Evolutionary conservation across 106 monocot species (phyloP).

Genomic region (Phalaenopsis equestris): DNA sequence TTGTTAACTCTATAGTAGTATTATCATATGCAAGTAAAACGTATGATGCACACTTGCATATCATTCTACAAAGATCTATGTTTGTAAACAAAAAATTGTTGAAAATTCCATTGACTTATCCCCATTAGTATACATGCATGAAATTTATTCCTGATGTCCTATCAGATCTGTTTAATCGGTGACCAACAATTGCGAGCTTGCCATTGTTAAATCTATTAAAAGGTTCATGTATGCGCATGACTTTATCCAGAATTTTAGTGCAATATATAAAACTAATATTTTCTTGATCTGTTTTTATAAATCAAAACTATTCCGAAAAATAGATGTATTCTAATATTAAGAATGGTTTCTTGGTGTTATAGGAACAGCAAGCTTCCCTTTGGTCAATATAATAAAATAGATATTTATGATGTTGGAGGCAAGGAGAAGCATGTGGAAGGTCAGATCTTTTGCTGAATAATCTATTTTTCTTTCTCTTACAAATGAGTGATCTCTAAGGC

Average conservation of each 20-base stretch:
- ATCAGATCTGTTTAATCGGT: not conserved
- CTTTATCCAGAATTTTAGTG: not conserved
- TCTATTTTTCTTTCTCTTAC: not conserved
- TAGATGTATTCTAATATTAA: not conserved
- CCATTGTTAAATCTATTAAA: not conserved
- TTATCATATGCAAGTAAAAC: too few relatives aligned
- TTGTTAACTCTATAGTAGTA: too few relatives aligned
- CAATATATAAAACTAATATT: not conserved
- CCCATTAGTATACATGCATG: too few relatives aligned
- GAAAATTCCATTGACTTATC: too few relatives aligned
- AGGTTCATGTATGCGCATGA: not conserved
- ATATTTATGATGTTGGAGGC: slow-evolving; percentile 11
- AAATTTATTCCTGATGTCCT: too few relatives aligned
- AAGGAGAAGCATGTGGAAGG: slow-evolving; percentile 20
- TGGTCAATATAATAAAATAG: slow-evolving; percentile 35
- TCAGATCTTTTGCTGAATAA: not conserved
- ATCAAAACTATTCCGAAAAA: not conserved
- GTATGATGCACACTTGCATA: too few relatives aligned
- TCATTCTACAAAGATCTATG: too few relatives aligned
- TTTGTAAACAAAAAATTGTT: too few relatives aligned
- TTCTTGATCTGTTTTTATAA: not conserved
- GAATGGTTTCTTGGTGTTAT: not conserved
- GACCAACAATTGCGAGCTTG: not conserved
- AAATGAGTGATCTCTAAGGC: not conserved
- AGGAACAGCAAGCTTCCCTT: slow-evolving; percentile 35